Evolutionary conservation across 116 monocot genomes (phyloP).

Genomic region (Thalassia testudinum): DNA sequence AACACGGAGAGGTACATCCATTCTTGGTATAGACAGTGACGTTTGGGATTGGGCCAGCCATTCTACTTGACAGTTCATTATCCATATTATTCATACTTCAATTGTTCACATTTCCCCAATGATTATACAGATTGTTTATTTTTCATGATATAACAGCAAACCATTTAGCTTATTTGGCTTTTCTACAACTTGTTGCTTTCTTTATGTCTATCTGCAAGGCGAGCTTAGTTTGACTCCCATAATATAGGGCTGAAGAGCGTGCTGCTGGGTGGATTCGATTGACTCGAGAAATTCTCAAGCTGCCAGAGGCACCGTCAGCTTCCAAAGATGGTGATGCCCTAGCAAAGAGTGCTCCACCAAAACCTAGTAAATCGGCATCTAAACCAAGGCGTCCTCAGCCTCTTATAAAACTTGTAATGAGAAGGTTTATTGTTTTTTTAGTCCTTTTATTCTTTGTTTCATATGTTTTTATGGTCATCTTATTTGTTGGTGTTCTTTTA

Average conservation of each 20-base stretch:
- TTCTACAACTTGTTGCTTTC: not conserved
- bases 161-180: not conserved
- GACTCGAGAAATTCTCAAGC: slow-evolving; percentile 91
- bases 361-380: slow-evolving; percentile 47
- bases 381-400: slow-evolving; percentile 86
- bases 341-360: slow-evolving; percentile 55
- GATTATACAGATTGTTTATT: not conserved
- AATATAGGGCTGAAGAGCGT: slow-evolving; percentile 78
- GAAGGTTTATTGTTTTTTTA: slow-evolving; percentile 46
- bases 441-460: not conserved
- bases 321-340: slow-evolving; percentile 29
- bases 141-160: not conserved
- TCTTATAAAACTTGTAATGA: slow-evolving; percentile 95
- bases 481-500: slow-evolving; percentile 1
- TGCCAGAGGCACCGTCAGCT: slow-evolving; percentile 92
- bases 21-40: not conserved
- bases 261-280: slow-evolving; percentile 97
- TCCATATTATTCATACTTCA: not conserved
- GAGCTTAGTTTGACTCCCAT: slow-evolving; percentile 1
- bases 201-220: not conserved
- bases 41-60: not conserved
- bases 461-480: not conserved
- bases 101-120: not conserved
- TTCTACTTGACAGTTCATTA: not conserved
- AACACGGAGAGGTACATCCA: slow-evolving; percentile 65